Conservation (phyloP, 148 eudicot genomes). For the Agrostemma githago region DNA sequence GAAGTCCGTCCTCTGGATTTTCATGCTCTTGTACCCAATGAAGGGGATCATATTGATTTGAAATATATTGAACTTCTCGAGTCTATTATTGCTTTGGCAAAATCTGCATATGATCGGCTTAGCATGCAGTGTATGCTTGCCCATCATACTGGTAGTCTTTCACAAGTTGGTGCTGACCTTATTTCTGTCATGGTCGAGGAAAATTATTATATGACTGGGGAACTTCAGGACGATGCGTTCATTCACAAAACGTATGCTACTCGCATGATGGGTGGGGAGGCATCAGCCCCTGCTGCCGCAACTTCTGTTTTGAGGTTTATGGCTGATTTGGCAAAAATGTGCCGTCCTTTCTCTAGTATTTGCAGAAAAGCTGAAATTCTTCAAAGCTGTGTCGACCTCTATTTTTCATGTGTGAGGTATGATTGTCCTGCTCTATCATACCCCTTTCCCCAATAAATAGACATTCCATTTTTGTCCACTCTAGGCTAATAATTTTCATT, state of each 20-base stretch:
- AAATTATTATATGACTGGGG: conserved; percentile 79
- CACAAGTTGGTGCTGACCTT: conserved; percentile 75
- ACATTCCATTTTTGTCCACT: background rate
- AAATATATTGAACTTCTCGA: conserved; percentile 84
- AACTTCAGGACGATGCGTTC: conserved; percentile 98
- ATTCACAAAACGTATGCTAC: conserved; percentile 99
- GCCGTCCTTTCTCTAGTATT: conserved; percentile 71
- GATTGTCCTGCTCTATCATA: conserved; percentile 11
- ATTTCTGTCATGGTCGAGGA: conserved; percentile 86
- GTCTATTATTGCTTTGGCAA: conserved; percentile 89
- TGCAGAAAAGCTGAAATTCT: conserved; percentile 89
- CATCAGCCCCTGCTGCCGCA: conserved; percentile 96
- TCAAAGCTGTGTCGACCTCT: conserved; percentile 86
- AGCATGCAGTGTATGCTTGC: conserved; percentile 75
- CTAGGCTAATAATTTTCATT: too few relatives aligned
- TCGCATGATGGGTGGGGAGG: conserved; percentile 98
- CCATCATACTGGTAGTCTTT: conserved; percentile 75
- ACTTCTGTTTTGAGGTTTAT: conserved; percentile 94
- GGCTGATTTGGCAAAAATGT: conserved; percentile 98
- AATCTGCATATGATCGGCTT: conserved; percentile 83
- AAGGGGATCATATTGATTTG: conserved; percentile 66
- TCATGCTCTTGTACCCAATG: conserved; percentile 92
- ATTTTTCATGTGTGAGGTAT: conserved; percentile 95
- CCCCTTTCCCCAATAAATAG: background rate
- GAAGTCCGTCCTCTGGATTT: conserved; percentile 98